Base-by-base conservation (phyloP, 2,329 filamentous ascomycete genomes). In the Hymenoscyphus repandus region DNA sequence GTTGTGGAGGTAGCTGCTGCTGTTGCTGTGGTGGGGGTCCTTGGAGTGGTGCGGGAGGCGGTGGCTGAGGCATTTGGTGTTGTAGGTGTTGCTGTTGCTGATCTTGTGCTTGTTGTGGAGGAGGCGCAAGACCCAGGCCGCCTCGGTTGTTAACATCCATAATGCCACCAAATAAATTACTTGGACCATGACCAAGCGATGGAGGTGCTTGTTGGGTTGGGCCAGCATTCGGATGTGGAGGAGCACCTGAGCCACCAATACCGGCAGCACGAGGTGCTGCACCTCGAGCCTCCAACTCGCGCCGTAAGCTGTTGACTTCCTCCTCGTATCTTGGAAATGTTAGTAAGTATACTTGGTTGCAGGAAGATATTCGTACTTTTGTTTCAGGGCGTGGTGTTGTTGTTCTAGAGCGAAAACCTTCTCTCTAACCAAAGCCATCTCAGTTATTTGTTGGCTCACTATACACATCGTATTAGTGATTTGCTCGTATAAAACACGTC, bases 321-420 rank as follows among this genome's bases (percentile, higher is more conserved):
- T 95, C 90, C 66, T 99, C 93, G 66, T 97, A 97, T 66, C 92
- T 97, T 63, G 12, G 27, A 39, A 22, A 31, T 42, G 56, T 51
- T 59, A 51, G 22, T 12, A 36, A 17, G 18, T 15, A 13, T 13
- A 30, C 43, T 31, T 18, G 34, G 40, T 44, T 37, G 45, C 33
- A 50, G 22, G 12, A 15, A 13, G 18, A 5, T 15, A 13, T 32
- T 72, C 85, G 68, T 76, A 97, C 92, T 96, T 95, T 70, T 85
- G 79, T 75, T 97, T 97, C 65, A 96, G 83, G 47, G 81, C 82
- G 63, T 92, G 79, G 65, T 97, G 93, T 44, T 85, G 82, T 68
- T 95, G 90, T 70, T 99, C 93, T 69, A 99, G 83, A 62, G 88
- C 82, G 66, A 90, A 96, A 53, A 99, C 89, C 71, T 96, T 96